Percentiles rank a stretch among this genome's conserved stretches.
These are phyloP conservation scores for Kazachstania taianensis DNA, from an alignment of 805 yeast genomes.

Conservation along the genomic window DNA sequence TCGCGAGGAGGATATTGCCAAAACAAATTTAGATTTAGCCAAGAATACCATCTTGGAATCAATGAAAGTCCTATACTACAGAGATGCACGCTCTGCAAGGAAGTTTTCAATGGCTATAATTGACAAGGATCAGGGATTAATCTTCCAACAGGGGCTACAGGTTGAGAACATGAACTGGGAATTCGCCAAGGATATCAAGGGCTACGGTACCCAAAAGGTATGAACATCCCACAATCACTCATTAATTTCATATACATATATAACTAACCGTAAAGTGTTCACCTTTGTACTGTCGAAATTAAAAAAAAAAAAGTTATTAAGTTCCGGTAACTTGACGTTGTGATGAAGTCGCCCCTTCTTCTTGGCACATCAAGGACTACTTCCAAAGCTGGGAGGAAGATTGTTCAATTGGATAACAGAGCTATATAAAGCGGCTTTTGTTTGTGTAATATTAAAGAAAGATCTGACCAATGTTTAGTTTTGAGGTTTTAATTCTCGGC, in stretches of 20 bases:
- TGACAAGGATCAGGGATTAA: constrained; percentile 50
- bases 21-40: constrained; percentile 66
- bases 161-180: constrained; percentile 79
- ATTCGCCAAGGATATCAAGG: constrained; percentile 78
- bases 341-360: no score
- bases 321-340: no score
- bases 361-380: no score
- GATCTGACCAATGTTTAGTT: constrained; percentile 14
- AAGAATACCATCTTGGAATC: constrained; percentile 66
- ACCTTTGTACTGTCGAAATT: no score
- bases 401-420: not conserved
- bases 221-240: no score
- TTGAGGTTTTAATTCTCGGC: constrained; percentile 62
- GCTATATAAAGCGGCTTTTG: not conserved
- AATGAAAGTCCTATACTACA: constrained; percentile 88
- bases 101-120: constrained; percentile 73
- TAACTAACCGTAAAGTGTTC: no score
- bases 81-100: constrained; percentile 92
- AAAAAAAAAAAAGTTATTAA: no score
- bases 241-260: no score
- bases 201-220: constrained; percentile 71
- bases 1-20: constrained; percentile 61
- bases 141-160: constrained; percentile 53
- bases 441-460: not conserved
- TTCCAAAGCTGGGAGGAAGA: not conserved